phyloP scores from a whole-genome alignment of 208 protist genomes.

The Leishmania arabica region DNA sequence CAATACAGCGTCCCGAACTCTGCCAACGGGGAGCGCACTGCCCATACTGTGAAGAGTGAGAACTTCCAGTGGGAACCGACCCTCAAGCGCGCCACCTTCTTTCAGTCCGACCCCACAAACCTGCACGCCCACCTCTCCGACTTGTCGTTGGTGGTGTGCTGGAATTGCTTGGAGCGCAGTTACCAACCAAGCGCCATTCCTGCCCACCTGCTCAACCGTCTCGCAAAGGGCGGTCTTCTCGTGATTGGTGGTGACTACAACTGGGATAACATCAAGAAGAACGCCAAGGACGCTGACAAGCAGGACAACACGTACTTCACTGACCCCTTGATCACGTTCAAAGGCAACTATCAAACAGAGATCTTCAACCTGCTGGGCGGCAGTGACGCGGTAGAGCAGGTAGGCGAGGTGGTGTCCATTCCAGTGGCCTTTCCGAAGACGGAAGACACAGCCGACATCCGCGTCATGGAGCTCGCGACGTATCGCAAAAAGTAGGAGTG shows the following conservation, averaged over 20 bases:
- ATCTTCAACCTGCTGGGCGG: conserved; percentile 76
- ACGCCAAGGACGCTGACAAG: conserved; percentile 18
- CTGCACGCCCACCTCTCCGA: conserved; percentile 80
- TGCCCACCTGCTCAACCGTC: conserved; percentile 64
- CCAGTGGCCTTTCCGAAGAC: conserved; percentile 62
- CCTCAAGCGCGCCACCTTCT: conserved; percentile 77
- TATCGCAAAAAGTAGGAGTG: conserved; percentile 70
- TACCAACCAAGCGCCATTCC: conserved; percentile 75
- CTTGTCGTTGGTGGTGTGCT: conserved; percentile 86
- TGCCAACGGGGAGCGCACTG: conserved; percentile 32
- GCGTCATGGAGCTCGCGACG: conserved; percentile 50
- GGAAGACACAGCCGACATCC: conserved; percentile 41
- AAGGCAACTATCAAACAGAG: conserved; percentile 39
- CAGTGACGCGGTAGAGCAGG: conserved; percentile 52
- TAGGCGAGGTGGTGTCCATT: conserved; percentile 56
- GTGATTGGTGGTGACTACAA: conserved; percentile 75
- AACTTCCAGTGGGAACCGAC: conserved; percentile 60
- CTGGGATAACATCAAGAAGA: conserved; percentile 54
- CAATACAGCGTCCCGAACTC: conserved; percentile 58
- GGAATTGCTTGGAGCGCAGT: conserved; percentile 88
- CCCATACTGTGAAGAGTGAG: conserved; percentile 37
- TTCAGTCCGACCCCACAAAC: conserved; percentile 89
- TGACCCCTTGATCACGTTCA: conserved; percentile 31
- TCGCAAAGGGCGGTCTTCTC: conserved; percentile 69
- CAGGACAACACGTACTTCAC: conserved; percentile 55